Conservation (phyloP, 192 early-diverging fungal species). For the Neocallimastix lanati region DNA sequence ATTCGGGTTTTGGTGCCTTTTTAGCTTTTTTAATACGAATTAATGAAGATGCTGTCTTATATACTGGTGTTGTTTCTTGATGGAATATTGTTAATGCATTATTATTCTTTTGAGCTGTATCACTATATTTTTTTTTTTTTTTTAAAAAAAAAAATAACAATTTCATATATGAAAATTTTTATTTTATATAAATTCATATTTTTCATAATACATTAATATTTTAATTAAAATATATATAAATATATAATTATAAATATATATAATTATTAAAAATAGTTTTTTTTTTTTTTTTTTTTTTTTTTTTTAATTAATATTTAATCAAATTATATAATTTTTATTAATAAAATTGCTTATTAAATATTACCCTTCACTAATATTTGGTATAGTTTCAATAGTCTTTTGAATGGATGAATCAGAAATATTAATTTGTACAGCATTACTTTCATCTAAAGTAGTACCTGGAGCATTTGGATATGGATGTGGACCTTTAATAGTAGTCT, state of each 20-base stretch:
- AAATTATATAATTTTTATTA: too few relatives aligned
- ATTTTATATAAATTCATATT: too few relatives aligned
- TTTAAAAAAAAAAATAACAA: too few relatives aligned
- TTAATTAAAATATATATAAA: too few relatives aligned
- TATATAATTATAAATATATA: too few relatives aligned
- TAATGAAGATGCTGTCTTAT: neutral
- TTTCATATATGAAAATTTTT: too few relatives aligned
- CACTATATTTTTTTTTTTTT: neutral
- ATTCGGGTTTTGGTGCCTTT: constrained; percentile 55
- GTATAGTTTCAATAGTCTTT: constrained; percentile 8
- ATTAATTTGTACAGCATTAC: constrained; percentile 1
- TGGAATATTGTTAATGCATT: neutral
- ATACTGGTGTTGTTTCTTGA: neutral
- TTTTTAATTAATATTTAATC: too few relatives aligned
- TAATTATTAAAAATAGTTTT: too few relatives aligned
- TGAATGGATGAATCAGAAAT: constrained; percentile 8
- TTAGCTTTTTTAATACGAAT: constrained; percentile 22
- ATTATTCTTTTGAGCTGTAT: neutral
- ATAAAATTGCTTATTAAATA: too few relatives aligned
- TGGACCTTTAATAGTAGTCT: constrained; percentile 2
- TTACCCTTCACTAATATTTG: neutral
- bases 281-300: too few relatives aligned
- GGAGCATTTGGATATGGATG: constrained; percentile 4
- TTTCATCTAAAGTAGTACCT: neutral
- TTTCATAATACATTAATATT: too few relatives aligned